A percentile compares a stretch with the other conserved stretches of the same genome.
Evolutionary conservation across 495 filamentous ascomycete species (phyloP).

Genomic region (Neurospora africana): DNA sequence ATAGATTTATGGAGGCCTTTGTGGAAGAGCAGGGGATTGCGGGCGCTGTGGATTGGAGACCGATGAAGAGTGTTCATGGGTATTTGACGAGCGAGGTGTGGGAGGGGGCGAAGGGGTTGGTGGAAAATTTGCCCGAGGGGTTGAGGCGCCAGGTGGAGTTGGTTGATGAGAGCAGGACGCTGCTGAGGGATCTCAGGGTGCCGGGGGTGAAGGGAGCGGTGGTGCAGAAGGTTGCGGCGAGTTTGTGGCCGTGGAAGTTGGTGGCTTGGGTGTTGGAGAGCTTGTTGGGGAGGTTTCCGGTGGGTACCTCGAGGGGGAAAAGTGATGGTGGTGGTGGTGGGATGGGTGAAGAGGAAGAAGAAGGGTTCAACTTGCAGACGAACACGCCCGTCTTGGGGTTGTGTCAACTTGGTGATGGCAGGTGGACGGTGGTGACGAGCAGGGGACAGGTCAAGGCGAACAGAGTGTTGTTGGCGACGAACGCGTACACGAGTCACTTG

Average conservation of each 20-base stretch:
- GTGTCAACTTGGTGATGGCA: conserved; percentile 1
- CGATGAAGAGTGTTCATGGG: background rate
- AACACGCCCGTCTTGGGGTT: conserved; percentile 48
- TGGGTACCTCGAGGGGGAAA: background rate
- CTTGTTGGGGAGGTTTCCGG: conserved; percentile 28
- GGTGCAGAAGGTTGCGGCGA: conserved; percentile 35
- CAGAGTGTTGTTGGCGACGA: conserved; percentile 65
- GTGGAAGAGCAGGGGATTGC: conserved; percentile 22
- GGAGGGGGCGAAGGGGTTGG: background rate
- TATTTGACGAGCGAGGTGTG: background rate
- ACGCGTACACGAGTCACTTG: conserved; percentile 65
- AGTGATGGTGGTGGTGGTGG: background rate
- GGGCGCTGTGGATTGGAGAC: background rate
- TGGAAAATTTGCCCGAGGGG: conserved; percentile 12
- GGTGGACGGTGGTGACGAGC: conserved; percentile 49
- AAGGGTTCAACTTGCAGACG: conserved; percentile 59
- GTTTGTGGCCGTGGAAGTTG: conserved; percentile 72
- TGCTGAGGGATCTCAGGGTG: conserved; percentile 17
- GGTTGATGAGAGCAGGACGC: background rate
- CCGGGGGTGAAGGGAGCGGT: conserved; percentile 37
- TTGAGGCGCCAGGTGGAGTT: background rate
- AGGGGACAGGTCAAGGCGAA: conserved; percentile 48
- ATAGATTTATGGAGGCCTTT: conserved; percentile 38
- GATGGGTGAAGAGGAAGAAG: background rate
- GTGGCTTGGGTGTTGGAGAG: conserved; percentile 53